Evolutionary conservation across 306 rosid genomes (phyloP).

Genomic region (Dicorynia guianensis): DNA sequence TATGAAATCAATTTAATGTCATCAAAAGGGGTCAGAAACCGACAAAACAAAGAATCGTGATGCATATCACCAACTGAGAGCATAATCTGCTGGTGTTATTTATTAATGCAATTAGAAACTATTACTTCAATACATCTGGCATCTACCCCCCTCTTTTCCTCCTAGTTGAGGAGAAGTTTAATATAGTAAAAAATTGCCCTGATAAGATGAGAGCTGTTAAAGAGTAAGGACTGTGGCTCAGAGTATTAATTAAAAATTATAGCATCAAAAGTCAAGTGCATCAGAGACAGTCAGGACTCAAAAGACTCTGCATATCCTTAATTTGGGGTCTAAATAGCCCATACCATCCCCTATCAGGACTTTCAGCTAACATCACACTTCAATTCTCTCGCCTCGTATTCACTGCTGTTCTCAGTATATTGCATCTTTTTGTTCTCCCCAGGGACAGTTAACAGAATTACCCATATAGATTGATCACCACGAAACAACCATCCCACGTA

Average conservation of each 20-base stretch:
- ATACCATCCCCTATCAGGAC: slow-evolving; percentile 11
- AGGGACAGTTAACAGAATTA: slow-evolving; percentile 2
- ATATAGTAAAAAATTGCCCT: not conserved
- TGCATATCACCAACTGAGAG: slow-evolving; percentile 8
- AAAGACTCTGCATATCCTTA: slow-evolving; percentile 23
- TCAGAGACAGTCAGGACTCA: not conserved
- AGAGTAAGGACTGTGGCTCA: not conserved
- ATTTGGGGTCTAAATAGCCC: slow-evolving; percentile 4
- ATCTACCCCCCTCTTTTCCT: slow-evolving; percentile 22
- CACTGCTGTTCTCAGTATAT: not conserved
- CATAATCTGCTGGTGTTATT: not conserved
- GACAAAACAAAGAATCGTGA: not conserved
- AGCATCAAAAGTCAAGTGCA: slow-evolving; percentile 17
- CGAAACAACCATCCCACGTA: not conserved
- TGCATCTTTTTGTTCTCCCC: not conserved
- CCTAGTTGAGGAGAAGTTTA: not conserved
- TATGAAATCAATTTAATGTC: not conserved
- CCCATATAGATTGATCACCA: not conserved
- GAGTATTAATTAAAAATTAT: not conserved
- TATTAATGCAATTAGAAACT: not conserved
- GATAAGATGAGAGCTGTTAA: slow-evolving; percentile 8
- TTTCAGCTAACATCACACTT: slow-evolving; percentile 17
- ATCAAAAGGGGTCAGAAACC: slow-evolving; percentile 26
- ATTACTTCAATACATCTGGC: not conserved
- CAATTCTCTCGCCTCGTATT: slow-evolving; percentile 6